phyloP scores from a whole-genome alignment of 768 basidiomycete species.

The Lentinula edodes region DNA sequence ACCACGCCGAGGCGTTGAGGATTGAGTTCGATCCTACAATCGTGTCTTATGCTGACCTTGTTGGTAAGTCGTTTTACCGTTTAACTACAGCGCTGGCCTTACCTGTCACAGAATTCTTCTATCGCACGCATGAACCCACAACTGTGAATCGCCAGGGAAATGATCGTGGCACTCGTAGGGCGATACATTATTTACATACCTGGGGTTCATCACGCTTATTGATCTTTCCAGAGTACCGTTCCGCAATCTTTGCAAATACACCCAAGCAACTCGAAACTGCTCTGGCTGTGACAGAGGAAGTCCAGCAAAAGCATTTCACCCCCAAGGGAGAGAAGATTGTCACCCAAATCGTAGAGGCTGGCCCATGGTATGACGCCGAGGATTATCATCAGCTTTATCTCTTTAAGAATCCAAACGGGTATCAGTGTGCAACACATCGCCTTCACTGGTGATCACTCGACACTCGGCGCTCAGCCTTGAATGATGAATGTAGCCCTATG shows the following conservation, averaged over 20 bases:
- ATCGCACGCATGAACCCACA: conserved; percentile 91
- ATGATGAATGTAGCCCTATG: too few species aligned
- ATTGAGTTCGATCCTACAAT: conserved; percentile 81
- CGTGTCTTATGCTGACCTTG: conserved; percentile 80
- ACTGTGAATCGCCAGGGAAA: conserved; percentile 73
- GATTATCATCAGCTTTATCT: conserved; percentile 81
- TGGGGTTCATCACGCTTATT: not conserved
- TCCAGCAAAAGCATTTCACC: conserved; percentile 79
- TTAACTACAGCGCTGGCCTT: not conserved
- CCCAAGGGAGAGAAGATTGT: conserved; percentile 69
- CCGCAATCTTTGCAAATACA: conserved; percentile 80
- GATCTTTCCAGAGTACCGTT: conserved; percentile 71
- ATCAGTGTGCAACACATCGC: conserved; percentile 87
- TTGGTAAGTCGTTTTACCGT: conserved; percentile 49
- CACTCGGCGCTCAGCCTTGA: too few species aligned
- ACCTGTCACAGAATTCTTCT: conserved; percentile 72
- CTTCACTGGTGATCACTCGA: conserved; percentile 62
- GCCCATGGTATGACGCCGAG: conserved; percentile 79
- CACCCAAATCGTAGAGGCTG: conserved; percentile 67
- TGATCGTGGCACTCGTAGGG: conserved; percentile 75
- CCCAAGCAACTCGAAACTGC: conserved; percentile 71
- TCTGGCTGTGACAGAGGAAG: conserved; percentile 70
- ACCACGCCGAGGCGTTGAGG: conserved; percentile 84
- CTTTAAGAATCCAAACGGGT: conserved; percentile 81
- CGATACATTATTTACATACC: not conserved